Base-by-base conservation (phyloP, 345 rosid genomes). In the Bruguiera sexangula region DNA sequence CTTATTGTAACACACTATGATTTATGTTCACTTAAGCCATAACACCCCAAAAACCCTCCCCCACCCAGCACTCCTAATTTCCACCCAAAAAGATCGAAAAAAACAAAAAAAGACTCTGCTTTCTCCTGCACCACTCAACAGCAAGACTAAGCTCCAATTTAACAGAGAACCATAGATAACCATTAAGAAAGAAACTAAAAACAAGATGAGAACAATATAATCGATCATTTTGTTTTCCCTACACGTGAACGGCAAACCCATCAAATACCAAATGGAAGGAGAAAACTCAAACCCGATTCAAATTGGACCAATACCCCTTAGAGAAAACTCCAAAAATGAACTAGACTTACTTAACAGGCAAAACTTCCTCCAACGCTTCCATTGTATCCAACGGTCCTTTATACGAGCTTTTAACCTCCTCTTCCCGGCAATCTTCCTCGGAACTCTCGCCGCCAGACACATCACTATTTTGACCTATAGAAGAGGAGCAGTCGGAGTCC, bases 341-440 rank as follows among this genome's bases (percentile, higher is more conserved):
- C 68, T 19, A 57, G 8, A 31, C 68, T 62, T 67, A 74, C 77
- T 61, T 75, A 71, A 73, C 56, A 3, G 86, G 88, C 69, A 81
- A 68, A 66, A 60, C 78, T 52, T 74, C 82, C 72, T 82, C 79
- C 53, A 82, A 62, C 63, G 60, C 75, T 63, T 71, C 76, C 76
- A 81, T 65, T 43, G 77, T 70, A 60, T 77, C 85, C 58, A 82
- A 61, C 16, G 85, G 82, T 21, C 82, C 82, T 43, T 81, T 80
- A 66, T 8, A 71, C 26, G 68, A 62, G 78, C 86, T 80, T 79
- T 69, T 75, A 27, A 60, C 79, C 57, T 82, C 85, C 1, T 60
- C 39, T 8, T 70, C 83, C 43, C 66, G 74, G 6, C 11, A 56
- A 32, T 78, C 82, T 2, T 60, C 78, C 19, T 63, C 50, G 5